Percentiles rank a stretch among this genome's conserved stretches.
Evolutionary conservation across 495 filamentous ascomycete species (phyloP).

Genomic region (Podospora sp.): DNA sequence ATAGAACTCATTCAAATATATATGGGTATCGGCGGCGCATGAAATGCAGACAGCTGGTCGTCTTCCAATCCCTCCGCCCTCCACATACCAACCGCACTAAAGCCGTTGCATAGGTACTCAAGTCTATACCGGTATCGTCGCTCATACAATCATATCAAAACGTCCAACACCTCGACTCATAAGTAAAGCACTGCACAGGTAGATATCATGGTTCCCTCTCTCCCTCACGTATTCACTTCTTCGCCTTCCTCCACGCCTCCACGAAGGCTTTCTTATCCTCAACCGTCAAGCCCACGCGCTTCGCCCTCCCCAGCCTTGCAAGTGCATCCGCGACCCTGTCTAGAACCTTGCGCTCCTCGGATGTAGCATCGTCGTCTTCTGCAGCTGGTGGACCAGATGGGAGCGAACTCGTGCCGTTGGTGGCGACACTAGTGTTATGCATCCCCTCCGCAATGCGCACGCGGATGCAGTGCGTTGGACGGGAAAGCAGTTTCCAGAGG

Average conservation of each 20-base stretch:
- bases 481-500: conserved; percentile 82
- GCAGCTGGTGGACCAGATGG: conserved; percentile 31
- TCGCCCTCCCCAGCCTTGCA: conserved; percentile 87
- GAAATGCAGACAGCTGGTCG: no score
- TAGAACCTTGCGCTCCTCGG: conserved; percentile 63
- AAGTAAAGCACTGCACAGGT: neutral
- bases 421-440: conserved; percentile 44
- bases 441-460: conserved; percentile 81
- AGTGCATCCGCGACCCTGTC: conserved; percentile 81
- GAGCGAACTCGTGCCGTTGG: conserved; percentile 26
- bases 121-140: conserved; percentile 11
- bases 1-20: no score
- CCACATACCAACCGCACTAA: no score
- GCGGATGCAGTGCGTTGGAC: conserved; percentile 83
- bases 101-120: neutral
- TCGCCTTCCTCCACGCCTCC: conserved; percentile 52
- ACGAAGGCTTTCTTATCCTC: conserved; percentile 84
- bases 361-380: conserved; percentile 44
- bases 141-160: neutral
- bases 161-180: neutral
- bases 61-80: no score
- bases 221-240: conserved; percentile 22
- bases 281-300: conserved; percentile 81
- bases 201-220: no score
- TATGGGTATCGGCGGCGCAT: no score